Conservation (phyloP, 2,329 filamentous ascomycete species). For the Pyrenochaeta sp. region DNA sequence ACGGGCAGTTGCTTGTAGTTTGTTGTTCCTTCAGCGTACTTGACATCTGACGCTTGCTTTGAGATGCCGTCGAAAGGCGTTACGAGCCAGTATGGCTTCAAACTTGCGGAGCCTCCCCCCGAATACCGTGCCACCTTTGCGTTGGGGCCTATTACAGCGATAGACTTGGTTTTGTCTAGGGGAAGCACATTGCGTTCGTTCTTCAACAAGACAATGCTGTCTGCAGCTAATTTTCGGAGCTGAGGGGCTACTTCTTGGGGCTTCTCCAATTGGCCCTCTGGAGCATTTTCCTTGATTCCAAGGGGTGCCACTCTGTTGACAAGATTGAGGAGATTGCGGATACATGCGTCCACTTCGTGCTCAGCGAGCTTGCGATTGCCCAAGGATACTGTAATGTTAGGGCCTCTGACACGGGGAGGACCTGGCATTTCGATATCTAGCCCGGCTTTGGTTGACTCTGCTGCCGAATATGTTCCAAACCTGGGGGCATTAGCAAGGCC, state of each 20-base stretch:
- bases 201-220: slow-evolving; percentile 15
- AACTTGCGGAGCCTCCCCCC: slow-evolving; percentile 8
- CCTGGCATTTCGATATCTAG: slow-evolving; percentile 41
- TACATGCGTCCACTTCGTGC: slow-evolving; percentile 24
- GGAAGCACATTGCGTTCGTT: slow-evolving; percentile 12
- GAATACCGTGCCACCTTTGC: slow-evolving; percentile 52
- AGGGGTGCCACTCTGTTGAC: slow-evolving; percentile 70
- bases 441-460: slow-evolving; percentile 25
- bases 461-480: slow-evolving; percentile 20
- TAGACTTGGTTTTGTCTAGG: slow-evolving; percentile 16
- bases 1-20: not conserved
- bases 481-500: no score
- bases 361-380: slow-evolving; percentile 62
- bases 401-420: slow-evolving; percentile 13
- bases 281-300: slow-evolving; percentile 60
- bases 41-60: not conserved
- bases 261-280: slow-evolving; percentile 59
- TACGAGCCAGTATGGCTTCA: slow-evolving; percentile 1
- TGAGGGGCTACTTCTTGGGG: slow-evolving; percentile 43
- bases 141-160: slow-evolving; percentile 75
- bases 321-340: slow-evolving; percentile 57
- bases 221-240: slow-evolving; percentile 23
- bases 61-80: not conserved
- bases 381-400: not conserved
- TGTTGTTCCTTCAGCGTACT: slow-evolving; percentile 1